phyloP scores from a whole-genome alignment of 495 filamentous ascomycete species.

The Talaromyces liani region DNA sequence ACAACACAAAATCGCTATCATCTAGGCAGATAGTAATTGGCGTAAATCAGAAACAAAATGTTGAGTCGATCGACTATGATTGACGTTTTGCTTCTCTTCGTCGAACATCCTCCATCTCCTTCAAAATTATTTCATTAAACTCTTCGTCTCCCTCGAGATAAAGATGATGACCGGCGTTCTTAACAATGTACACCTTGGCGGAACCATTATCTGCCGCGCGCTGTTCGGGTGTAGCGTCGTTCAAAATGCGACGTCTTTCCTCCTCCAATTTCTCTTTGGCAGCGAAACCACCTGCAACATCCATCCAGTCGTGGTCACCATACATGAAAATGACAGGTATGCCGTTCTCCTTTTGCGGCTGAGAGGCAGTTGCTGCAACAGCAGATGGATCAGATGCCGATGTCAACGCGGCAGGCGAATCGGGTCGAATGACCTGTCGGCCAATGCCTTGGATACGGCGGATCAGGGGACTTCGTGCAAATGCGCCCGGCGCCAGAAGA shows the following conservation, averaged over 20 bases:
- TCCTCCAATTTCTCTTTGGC: constrained; percentile 73
- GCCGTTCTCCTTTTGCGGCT: constrained; percentile 55
- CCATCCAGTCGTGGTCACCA: constrained; percentile 98
- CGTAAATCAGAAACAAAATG: not conserved
- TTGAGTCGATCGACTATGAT: not conserved
- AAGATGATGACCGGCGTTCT: constrained; percentile 82
- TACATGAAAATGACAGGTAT: constrained; percentile 89
- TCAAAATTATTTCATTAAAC: constrained; percentile 70
- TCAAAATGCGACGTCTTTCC: constrained; percentile 49
- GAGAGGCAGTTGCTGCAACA: constrained; percentile 12
- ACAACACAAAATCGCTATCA: not conserved
- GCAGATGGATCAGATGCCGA: constrained; percentile 5
- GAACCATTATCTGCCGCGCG: constrained; percentile 63
- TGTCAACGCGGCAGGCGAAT: constrained; percentile 13
- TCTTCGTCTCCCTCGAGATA: constrained; percentile 87
- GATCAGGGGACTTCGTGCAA: constrained; percentile 82
- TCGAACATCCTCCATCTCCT: constrained; percentile 73
- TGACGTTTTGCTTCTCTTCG: constrained; percentile 23
- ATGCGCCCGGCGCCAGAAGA: constrained; percentile 86
- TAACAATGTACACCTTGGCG: constrained; percentile 78
- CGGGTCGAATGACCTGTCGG: constrained; percentile 45
- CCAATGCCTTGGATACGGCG: constrained; percentile 81
- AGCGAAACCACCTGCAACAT: constrained; percentile 75
- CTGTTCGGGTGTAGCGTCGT: constrained; percentile 58
- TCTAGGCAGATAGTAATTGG: not conserved